Conservation (phyloP, 1,284 basidiomycete genomes). For the Puccinia triticina region DNA sequence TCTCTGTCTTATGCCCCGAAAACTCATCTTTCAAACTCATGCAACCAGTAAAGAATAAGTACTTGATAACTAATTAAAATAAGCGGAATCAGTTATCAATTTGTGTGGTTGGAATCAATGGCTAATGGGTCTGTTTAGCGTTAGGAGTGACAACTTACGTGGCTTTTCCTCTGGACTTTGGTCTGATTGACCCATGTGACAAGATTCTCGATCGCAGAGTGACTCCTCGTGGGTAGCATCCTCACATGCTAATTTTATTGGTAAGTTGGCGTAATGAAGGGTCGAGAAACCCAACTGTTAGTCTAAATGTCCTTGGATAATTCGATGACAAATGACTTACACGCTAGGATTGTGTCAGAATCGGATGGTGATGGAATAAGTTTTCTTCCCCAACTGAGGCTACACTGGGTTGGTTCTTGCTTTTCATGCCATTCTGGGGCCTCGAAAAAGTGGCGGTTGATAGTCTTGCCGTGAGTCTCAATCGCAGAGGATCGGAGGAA, state of each 20-base stretch:
- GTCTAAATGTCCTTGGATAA: background rate
- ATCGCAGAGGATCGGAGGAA: background rate
- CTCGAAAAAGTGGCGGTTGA: background rate
- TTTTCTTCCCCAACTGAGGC: background rate
- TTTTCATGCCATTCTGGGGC: background rate
- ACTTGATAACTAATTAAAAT: background rate
- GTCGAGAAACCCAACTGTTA: background rate
- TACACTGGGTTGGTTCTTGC: background rate
- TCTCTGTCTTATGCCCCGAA: background rate
- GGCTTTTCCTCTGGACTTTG: slow-evolving; percentile 1
- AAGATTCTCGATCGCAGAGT: background rate
- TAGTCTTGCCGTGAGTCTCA: background rate
- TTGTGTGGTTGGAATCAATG: background rate
- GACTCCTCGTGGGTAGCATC: background rate
- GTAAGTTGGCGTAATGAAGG: background rate
- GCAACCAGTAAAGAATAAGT: slow-evolving; percentile 5
- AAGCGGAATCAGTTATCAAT: background rate
- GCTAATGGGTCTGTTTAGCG: background rate
- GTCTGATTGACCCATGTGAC: slow-evolving; percentile 18
- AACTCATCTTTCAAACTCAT: background rate
- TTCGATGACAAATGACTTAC: background rate
- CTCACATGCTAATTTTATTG: background rate
- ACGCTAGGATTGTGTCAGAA: background rate
- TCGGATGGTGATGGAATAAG: background rate
- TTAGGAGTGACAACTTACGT: background rate